Base-by-base conservation (phyloP, 768 basidiomycete genomes). In the Boletus speciosus region DNA sequence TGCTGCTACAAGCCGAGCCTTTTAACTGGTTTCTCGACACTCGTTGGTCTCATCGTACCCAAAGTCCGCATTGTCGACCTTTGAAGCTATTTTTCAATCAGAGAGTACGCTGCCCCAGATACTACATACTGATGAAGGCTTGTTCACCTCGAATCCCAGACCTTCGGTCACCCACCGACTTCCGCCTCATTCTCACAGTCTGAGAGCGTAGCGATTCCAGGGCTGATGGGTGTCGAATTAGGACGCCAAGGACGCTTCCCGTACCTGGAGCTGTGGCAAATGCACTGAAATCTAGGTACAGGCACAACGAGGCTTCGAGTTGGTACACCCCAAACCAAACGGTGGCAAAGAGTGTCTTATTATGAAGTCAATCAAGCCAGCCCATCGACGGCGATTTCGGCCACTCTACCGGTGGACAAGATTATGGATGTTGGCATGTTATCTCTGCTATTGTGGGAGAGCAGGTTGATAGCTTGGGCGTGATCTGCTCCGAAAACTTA, bases 111-210 rank as follows among this genome's bases (percentile, higher is more conserved):
- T 1, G 10, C 19, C 34, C n/a, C 10, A 15, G n/a, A 40, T 11
- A 29, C 8, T 12, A 56, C 64, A 3, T 55, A 71, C 70, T 70
- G 31, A 70, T 60, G 46, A 70, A 68, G 43, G 70, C 40, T 23
- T 72, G 42, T 31, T 70, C 68, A 12, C 70, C 61, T 19, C 60
- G 55, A 37, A 68, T 45, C 16, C 52, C 57, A 40, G 55, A 60
- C 11, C 15, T 54, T 43, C 61, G 63, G 31, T 70, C 57, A 27
- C 63, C 70, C 51, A 1, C 68, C 70, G 23, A 71, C 64, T 45
- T 58, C 54, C 3, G 56, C 36, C 43, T 70, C 70, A 15, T 70
- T 70, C 35, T 51, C 29, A 25, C 66, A 68, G 34, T 12, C 70
- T 70, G 21, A 11, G 12, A 29, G 39, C n/a, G 49, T 39, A 8